A percentile compares a stretch with the other conserved stretches of the same genome.
These are phyloP conservation scores for Taxillus chinensis DNA, from an alignment of 164 flowering plant genomes.

Conservation along the genomic window DNA sequence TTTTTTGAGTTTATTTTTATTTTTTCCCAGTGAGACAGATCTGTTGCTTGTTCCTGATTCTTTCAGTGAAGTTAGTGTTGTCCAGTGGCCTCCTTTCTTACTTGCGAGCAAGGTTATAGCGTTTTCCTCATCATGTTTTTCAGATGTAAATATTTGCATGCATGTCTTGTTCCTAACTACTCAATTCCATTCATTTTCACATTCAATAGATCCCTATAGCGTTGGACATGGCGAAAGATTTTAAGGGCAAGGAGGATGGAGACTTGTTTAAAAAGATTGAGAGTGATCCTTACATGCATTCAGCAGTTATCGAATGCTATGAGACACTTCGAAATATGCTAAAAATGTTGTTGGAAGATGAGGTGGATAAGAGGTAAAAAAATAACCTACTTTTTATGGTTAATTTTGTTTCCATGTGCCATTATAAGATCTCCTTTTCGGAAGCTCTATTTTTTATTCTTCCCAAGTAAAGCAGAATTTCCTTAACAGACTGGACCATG, in stretches of 20 bases:
- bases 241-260: conserved; percentile 58
- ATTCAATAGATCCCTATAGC: conserved; percentile 82
- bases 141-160: background rate
- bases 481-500: too few species aligned
- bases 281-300: conserved; percentile 64
- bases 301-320: conserved; percentile 87
- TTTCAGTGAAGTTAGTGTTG: conserved; percentile 50
- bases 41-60: conserved; percentile 78
- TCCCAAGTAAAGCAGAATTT: too few species aligned
- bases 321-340: conserved; percentile 65
- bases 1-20: conserved; percentile 5
- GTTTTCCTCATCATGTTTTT: background rate
- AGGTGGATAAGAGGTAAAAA: conserved; percentile 50
- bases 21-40: conserved; percentile 55
- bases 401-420: background rate
- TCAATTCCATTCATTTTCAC: conserved; percentile 10
- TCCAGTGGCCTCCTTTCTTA: conserved; percentile 96
- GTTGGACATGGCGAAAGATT: conserved; percentile 95
- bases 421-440: too few species aligned
- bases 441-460: too few species aligned
- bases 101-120: conserved; percentile 84
- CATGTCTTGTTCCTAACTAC: background rate
- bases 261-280: conserved; percentile 71
- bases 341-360: conserved; percentile 43
- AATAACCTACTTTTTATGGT: background rate